A percentile compares a stretch with the other conserved stretches of the same genome.
phyloP scores from a whole-genome alignment of 495 filamentous ascomycete species.

The Aspergillus diversus region DNA sequence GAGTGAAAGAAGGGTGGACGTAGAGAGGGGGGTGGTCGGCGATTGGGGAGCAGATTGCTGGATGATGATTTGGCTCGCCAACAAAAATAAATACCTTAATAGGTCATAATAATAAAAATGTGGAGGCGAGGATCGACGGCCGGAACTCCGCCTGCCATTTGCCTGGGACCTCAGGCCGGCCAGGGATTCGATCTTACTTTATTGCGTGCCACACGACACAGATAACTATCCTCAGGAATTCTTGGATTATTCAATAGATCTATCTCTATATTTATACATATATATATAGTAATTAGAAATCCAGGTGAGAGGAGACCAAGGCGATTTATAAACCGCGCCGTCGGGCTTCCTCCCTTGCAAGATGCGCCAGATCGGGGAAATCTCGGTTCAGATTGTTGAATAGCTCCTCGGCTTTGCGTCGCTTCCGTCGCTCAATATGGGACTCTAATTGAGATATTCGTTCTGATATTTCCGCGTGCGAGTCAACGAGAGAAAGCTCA shows the following conservation, averaged over 20 bases:
- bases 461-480: slow-evolving; percentile 22
- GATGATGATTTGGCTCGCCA: slow-evolving; percentile 1
- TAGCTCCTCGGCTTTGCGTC: slow-evolving; percentile 25
- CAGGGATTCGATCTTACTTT: too few relatives aligned
- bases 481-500: slow-evolving; percentile 25
- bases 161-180: neutral
- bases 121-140: slow-evolving; percentile 17
- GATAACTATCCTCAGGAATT: too few relatives aligned
- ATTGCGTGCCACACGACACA: too few relatives aligned
- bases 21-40: neutral
- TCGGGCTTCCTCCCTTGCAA: slow-evolving; percentile 28
- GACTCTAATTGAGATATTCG: slow-evolving; percentile 20
- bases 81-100: neutral
- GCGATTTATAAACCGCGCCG: slow-evolving; percentile 22
- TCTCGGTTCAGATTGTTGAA: slow-evolving; percentile 23
- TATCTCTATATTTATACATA: too few relatives aligned
- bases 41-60: slow-evolving; percentile 1
- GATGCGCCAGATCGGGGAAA: slow-evolving; percentile 27
- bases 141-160: slow-evolving; percentile 11
- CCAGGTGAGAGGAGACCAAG: too few relatives aligned
- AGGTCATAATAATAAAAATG: neutral
- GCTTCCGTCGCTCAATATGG: slow-evolving; percentile 23
- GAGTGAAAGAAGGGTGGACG: neutral
- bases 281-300: too few relatives aligned
- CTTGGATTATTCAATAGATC: too few relatives aligned